A percentile compares a stretch with the other conserved stretches of the same genome.
Evolutionary conservation across 805 yeast genomes (phyloP).

Genomic region (Schwanniomyces sp.): DNA sequence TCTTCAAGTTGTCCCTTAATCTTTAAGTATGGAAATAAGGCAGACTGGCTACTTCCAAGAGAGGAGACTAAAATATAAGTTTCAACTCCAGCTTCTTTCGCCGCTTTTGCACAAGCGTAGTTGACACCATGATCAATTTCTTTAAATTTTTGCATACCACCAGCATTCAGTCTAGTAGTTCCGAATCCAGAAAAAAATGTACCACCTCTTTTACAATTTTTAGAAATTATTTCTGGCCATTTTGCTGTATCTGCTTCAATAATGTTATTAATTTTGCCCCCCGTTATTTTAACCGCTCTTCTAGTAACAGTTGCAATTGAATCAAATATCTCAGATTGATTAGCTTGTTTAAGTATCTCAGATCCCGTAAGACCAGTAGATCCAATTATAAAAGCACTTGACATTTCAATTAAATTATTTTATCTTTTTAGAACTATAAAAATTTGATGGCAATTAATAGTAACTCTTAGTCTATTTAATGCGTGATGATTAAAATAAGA

Average conservation of each 20-base stretch:
- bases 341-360: slow-evolving; percentile 49
- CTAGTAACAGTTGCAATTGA: slow-evolving; percentile 54
- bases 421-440: background rate
- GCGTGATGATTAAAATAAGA: background rate
- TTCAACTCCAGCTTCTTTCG: slow-evolving; percentile 65
- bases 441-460: background rate
- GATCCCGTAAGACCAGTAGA: slow-evolving; percentile 80
- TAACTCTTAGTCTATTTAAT: background rate
- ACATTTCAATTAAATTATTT: background rate
- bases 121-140: slow-evolving; percentile 76
- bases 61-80: slow-evolving; percentile 71
- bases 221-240: slow-evolving; percentile 49
- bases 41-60: slow-evolving; percentile 57
- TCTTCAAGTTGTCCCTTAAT: slow-evolving; percentile 79
- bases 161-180: slow-evolving; percentile 72
- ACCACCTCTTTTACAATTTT: slow-evolving; percentile 27
- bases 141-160: slow-evolving; percentile 67
- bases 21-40: slow-evolving; percentile 59
- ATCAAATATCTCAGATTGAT: slow-evolving; percentile 30
- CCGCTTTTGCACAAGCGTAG: slow-evolving; percentile 66
- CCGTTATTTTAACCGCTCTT: slow-evolving; percentile 33
- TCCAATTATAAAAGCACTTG: slow-evolving; percentile 46
- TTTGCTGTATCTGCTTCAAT: slow-evolving; percentile 46
- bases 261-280: slow-evolving; percentile 35
- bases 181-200: slow-evolving; percentile 68